Percentiles rank a stretch among this genome's conserved stretches.
phyloP scores from a whole-genome alignment of 169 alveolate species.

The Plasmodium vivax region DNA sequence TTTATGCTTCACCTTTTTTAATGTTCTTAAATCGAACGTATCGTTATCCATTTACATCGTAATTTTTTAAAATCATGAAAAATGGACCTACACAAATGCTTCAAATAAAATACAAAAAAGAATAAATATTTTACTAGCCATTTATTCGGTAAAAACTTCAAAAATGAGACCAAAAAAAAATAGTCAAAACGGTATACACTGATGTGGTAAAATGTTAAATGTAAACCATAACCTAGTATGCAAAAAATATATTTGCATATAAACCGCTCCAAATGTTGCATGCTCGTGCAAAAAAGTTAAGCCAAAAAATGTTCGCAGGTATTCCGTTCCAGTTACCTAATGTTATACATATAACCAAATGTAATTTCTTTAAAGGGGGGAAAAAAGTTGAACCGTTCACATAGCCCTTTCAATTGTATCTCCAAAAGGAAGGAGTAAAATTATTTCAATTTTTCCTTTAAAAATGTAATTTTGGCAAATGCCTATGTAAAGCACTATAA shows the following conservation, averaged over 20 bases:
- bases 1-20: background rate
- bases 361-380: background rate
- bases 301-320: background rate
- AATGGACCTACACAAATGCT: background rate
- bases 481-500: background rate
- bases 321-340: background rate
- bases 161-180: background rate
- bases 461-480: background rate
- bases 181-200: background rate
- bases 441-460: too few species aligned
- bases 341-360: background rate
- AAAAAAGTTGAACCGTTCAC: background rate
- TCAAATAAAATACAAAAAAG: background rate
- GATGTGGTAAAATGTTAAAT: background rate
- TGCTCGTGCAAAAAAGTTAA: background rate
- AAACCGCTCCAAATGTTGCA: background rate
- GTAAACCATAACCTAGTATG: background rate
- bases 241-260: background rate
- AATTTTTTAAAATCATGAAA: background rate
- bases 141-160: background rate
- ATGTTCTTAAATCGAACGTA: background rate
- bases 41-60: background rate
- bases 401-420: background rate
- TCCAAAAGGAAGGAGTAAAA: background rate
- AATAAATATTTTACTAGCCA: background rate